Percentiles rank a stretch among this genome's conserved stretches.
Conservation (phyloP, 306 rosid genomes). For the Ormosia semicastrata region DNA sequence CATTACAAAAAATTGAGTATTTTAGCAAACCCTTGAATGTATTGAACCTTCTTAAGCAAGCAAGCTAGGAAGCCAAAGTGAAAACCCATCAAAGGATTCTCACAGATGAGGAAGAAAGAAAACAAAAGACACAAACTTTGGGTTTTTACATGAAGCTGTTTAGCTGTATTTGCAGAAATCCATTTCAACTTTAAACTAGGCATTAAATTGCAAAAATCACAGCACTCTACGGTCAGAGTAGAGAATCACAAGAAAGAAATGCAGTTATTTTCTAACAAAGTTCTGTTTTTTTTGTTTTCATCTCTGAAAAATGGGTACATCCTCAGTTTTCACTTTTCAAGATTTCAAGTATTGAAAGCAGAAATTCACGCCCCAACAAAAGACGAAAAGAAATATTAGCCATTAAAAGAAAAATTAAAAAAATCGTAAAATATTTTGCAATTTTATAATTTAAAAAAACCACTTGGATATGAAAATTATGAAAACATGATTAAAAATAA, state of each 20-base stretch:
- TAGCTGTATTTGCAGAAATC: conserved; percentile 17
- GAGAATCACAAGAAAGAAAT: conserved; percentile 17
- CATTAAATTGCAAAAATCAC: neutral
- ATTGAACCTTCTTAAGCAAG: conserved; percentile 21
- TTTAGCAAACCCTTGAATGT: conserved; percentile 1
- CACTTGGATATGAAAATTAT: conserved; percentile 8
- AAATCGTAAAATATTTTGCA: conserved; percentile 19
- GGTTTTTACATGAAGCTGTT: neutral
- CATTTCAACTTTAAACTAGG: neutral
- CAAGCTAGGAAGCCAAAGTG: conserved; percentile 20
- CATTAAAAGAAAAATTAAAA: conserved; percentile 23
- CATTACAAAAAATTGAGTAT: neutral
- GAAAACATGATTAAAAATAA: conserved; percentile 4
- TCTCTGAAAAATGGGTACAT: conserved; percentile 4
- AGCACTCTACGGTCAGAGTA: neutral
- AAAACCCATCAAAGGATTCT: conserved; percentile 28
- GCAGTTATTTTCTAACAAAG: conserved; percentile 22
- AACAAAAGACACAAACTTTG: neutral
- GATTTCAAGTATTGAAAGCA: neutral
- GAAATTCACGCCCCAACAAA: conserved; percentile 22
- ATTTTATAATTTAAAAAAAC: neutral
- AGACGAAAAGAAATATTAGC: conserved; percentile 1
- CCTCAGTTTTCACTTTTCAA: conserved; percentile 8
- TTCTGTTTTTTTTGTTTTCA: neutral
- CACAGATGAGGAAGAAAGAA: neutral